These are phyloP conservation scores for Bertia moriformis DNA, from an alignment of 2,329 filamentous ascomycete genomes.

Conservation along the genomic window DNA sequence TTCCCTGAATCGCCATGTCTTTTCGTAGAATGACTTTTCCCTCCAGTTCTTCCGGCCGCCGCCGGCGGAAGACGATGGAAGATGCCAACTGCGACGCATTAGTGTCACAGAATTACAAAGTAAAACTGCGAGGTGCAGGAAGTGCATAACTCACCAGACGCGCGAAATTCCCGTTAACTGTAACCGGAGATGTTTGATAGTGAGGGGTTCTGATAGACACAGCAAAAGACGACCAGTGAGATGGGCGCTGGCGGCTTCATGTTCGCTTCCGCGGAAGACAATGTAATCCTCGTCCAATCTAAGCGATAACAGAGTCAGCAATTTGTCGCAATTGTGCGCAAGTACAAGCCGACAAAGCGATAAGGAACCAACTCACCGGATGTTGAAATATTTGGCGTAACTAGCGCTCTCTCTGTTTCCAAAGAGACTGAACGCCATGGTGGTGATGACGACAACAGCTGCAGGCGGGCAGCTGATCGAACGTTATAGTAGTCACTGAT, in stretches of 20 bases:
- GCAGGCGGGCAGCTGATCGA: too few species aligned
- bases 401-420: not conserved
- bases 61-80: not conserved
- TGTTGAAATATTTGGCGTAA: not conserved
- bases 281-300: slow-evolving; percentile 40
- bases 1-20: slow-evolving; percentile 21
- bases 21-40: not conserved
- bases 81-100: not conserved
- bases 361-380: not conserved
- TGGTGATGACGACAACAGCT: too few species aligned
- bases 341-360: too few species aligned
- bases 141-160: slow-evolving; percentile 36
- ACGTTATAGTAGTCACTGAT: too few species aligned
- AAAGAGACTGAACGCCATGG: not conserved
- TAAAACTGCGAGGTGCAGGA: slow-evolving; percentile 8
- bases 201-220: slow-evolving; percentile 35
- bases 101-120: too few species aligned
- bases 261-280: slow-evolving; percentile 34
- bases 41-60: not conserved
- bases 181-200: slow-evolving; percentile 35
- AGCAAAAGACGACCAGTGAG: slow-evolving; percentile 36
- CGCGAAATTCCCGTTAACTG: slow-evolving; percentile 35
- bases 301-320: too few species aligned
- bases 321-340: too few species aligned
- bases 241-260: slow-evolving; percentile 37